These are phyloP conservation scores for Schwanniomyces pseudopolymorphus DNA, from an alignment of 805 yeast genomes.

Conservation along the genomic window DNA sequence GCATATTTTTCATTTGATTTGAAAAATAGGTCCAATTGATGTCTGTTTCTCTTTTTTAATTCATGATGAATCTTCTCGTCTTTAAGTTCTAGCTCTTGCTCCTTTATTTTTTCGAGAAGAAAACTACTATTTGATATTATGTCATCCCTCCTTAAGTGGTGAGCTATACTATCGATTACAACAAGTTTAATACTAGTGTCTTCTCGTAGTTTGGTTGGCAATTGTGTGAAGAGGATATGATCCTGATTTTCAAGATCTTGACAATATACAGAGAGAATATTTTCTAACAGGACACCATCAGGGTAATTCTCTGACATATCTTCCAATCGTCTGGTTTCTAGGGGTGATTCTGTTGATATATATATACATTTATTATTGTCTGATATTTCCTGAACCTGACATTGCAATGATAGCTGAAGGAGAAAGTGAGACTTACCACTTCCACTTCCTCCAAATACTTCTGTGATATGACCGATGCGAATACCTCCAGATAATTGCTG, in stretches of 20 bases:
- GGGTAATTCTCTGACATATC: constrained; percentile 18
- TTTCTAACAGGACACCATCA: constrained; percentile 20
- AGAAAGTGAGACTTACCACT: constrained; percentile 84
- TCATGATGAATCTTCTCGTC: constrained; percentile 10
- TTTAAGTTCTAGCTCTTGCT: constrained; percentile 15
- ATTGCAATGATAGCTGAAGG: constrained; percentile 61
- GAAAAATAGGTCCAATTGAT: constrained; percentile 20
- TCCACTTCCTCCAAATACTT: constrained; percentile 80
- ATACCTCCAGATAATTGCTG: constrained; percentile 29
- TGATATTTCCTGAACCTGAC: constrained; percentile 35
- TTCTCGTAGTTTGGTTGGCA: constrained; percentile 51
- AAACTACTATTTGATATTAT: constrained; percentile 34
- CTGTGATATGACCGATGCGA: constrained; percentile 47
- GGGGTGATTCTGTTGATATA: constrained; percentile 73
- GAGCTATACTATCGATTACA: constrained; percentile 80
- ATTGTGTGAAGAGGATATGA: constrained; percentile 65
- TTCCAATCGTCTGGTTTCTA: constrained; percentile 62
- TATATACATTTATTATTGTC: constrained; percentile 40
- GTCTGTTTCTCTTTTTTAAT: constrained; percentile 14
- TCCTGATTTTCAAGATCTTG: constrained; percentile 71
- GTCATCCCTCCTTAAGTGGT: constrained; percentile 67
- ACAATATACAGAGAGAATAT: constrained; percentile 56
- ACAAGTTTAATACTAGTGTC: constrained; percentile 49
- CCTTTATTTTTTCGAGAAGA: constrained; percentile 21
- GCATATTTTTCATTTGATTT: constrained; percentile 22